Evolutionary conservation across 2,329 filamentous ascomycete genomes (phyloP), one percentile per base, ranked within the genome.

Genomic region (Macrophomina phaseolina): DNA sequence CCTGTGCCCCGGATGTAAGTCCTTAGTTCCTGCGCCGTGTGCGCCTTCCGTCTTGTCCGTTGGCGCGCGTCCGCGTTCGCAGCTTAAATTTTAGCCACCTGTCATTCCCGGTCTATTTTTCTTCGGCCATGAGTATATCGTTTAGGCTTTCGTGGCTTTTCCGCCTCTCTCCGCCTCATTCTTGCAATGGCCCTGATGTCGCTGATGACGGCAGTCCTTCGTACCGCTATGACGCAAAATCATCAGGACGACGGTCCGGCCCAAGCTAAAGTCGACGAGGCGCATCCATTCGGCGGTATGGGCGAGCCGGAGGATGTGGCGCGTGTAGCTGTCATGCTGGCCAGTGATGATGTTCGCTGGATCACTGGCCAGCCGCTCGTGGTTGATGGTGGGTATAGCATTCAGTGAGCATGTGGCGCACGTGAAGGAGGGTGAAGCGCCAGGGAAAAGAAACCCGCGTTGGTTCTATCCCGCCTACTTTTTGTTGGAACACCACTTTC

Each of bases 341-440:
- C 79, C 1, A 81, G 80, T 61, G 79, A 81, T 16, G 81, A 83
- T 70, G 80, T 79, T 0, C 71, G 70, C 14, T 83, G 77, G 76
- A 71, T 82, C 5, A 82, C 80, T 30, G 80, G 81, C 1, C 74
- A 78, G 9, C 71, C 72, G 11, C 65, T 82, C 48, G 72, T 78
- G 6, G 76, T 82, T 1, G 81, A 83, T 74, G 80, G 81, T 14
- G 81, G 80, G 5, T 82, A 77, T 72, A 68, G 61, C 11, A 62
- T 60, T 32, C 49, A 58, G 30, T 60, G 46, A 28, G 49, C 18
- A 28, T 14, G 48, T 63, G 3, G 38, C 16, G 18, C 7, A 30
- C 16, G 52, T n/a, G 51, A 38, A 18, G 8, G n/a, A 23, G 14
- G 12, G 7, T 40, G 32, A 23, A 23, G 23, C 23, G 23, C 2